Conservation (phyloP, 805 yeast genomes). For the Metschnikowia borealis region DNA sequence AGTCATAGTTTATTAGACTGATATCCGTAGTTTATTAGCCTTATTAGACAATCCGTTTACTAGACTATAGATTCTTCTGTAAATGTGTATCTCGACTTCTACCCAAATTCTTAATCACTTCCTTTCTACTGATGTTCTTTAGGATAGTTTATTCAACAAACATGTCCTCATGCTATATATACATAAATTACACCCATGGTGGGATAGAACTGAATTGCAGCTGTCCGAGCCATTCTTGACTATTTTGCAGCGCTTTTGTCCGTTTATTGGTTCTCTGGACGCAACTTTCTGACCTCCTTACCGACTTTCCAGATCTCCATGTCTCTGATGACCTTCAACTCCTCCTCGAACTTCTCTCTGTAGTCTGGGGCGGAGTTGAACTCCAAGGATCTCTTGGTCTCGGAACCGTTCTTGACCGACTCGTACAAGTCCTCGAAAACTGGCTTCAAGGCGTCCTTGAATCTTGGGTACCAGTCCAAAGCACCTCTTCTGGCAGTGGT, state of each 20-base stretch:
- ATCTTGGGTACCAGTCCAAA: constrained; percentile 98
- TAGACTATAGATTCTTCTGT: too few relatives aligned
- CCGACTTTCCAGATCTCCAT: constrained; percentile 99
- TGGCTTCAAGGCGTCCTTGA: constrained; percentile 98
- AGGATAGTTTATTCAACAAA: constrained; percentile 45
- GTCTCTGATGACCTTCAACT: constrained; percentile 87
- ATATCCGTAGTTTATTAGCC: too few relatives aligned
- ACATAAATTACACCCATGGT: constrained; percentile 10
- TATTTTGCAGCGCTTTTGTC: constrained; percentile 21
- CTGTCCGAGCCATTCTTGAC: constrained; percentile 37
- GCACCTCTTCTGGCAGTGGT: constrained; percentile 99
- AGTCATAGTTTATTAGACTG: too few relatives aligned
- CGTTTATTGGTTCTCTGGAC: constrained; percentile 94
- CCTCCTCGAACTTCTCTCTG: constrained; percentile 93
- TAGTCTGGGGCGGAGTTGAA: constrained; percentile 98
- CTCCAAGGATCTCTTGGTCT: constrained; percentile 96
- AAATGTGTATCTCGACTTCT: too few relatives aligned
- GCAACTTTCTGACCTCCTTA: constrained; percentile 98
- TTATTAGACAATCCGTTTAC: too few relatives aligned
- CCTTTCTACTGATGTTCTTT: not conserved
- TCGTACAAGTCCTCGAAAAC: constrained; percentile 95
- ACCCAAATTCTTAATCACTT: too few relatives aligned
- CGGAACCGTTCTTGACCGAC: constrained; percentile 92
- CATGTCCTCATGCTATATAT: constrained; percentile 32
- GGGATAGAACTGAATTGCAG: constrained; percentile 16